A percentile compares a stretch with the other conserved stretches of the same genome.
These are phyloP conservation scores for Daldinia sp. DNA, from an alignment of 2,329 filamentous ascomycete species.

Conservation along the genomic window DNA sequence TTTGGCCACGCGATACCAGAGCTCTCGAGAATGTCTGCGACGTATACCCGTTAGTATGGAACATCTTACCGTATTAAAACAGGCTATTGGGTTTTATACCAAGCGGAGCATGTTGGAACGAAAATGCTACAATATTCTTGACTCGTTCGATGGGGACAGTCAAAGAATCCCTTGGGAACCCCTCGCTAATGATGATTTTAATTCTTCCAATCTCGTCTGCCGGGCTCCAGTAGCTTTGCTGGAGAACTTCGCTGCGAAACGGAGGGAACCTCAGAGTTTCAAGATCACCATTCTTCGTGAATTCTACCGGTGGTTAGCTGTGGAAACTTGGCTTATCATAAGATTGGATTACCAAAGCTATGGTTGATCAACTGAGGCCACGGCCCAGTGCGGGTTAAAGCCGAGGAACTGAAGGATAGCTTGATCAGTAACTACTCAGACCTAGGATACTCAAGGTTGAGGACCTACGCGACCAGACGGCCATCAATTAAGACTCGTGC, in stretches of 20 bases:
- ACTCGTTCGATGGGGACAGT: constrained; percentile 71
- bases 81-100: constrained; percentile 61
- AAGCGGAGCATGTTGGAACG: constrained; percentile 86
- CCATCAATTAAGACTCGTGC: constrained; percentile 78
- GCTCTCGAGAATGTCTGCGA: constrained; percentile 76
- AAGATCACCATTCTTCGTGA: constrained; percentile 68
- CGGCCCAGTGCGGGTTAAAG: constrained; percentile 63
- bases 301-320: constrained; percentile 55
- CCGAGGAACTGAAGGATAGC: constrained; percentile 61
- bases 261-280: constrained; percentile 76
- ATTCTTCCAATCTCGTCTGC: constrained; percentile 79
- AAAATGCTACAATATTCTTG: constrained; percentile 81
- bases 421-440: constrained; percentile 11
- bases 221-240: constrained; percentile 78
- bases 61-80: constrained; percentile 6
- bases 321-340: not conserved
- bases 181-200: constrained; percentile 80
- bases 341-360: constrained; percentile 55
- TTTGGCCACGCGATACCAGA: constrained; percentile 86
- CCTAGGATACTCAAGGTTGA: not conserved
- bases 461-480: constrained; percentile 68
- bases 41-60: constrained; percentile 34
- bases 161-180: constrained; percentile 68
- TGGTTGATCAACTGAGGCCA: constrained; percentile 65
- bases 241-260: constrained; percentile 77